These are phyloP conservation scores for Asterochloris erici DNA, from an alignment of 139 green algal genomes.

Conservation along the genomic window DNA sequence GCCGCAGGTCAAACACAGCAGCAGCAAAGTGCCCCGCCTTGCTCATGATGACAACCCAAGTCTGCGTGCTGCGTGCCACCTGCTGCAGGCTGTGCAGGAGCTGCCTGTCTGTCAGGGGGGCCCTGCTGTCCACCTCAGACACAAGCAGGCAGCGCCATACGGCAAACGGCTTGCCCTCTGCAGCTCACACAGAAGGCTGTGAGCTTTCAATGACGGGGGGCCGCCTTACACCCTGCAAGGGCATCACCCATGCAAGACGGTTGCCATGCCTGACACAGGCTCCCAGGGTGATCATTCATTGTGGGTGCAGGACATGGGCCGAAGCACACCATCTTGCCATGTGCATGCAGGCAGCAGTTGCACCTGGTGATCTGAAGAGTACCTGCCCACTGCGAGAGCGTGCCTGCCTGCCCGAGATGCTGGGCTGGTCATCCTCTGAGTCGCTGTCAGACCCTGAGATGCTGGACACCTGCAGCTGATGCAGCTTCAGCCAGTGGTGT, in stretches of 20 bases:
- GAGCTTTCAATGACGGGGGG: too few relatives aligned
- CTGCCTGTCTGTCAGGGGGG: not conserved
- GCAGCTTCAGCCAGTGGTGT: not conserved
- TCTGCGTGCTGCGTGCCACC: slow-evolving; percentile 25
- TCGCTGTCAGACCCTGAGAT: slow-evolving; percentile 66
- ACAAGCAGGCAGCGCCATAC: slow-evolving; percentile 69
- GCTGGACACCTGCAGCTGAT: slow-evolving; percentile 50
- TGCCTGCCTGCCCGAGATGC: too few relatives aligned
- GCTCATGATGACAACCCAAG: slow-evolving; percentile 42
- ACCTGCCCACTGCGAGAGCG: not conserved
- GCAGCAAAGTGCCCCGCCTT: slow-evolving; percentile 76
- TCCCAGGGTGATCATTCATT: too few relatives aligned
- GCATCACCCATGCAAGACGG: too few relatives aligned
- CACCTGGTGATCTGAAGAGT: too few relatives aligned
- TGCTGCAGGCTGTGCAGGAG: slow-evolving; percentile 35
- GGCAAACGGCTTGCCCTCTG: slow-evolving; percentile 25
- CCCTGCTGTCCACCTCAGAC: slow-evolving; percentile 26
- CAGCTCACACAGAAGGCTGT: not conserved
- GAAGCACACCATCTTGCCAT: not conserved
- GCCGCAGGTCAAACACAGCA: slow-evolving; percentile 51
- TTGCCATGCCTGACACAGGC: too few relatives aligned
- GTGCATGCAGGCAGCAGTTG: not conserved
- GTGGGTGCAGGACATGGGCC: not conserved
- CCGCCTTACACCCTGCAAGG: too few relatives aligned
- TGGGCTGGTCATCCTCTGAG: slow-evolving; percentile 21